These are phyloP conservation scores for Torulaspora quercuum DNA, from an alignment of 805 yeast genomes.

Conservation along the genomic window DNA sequence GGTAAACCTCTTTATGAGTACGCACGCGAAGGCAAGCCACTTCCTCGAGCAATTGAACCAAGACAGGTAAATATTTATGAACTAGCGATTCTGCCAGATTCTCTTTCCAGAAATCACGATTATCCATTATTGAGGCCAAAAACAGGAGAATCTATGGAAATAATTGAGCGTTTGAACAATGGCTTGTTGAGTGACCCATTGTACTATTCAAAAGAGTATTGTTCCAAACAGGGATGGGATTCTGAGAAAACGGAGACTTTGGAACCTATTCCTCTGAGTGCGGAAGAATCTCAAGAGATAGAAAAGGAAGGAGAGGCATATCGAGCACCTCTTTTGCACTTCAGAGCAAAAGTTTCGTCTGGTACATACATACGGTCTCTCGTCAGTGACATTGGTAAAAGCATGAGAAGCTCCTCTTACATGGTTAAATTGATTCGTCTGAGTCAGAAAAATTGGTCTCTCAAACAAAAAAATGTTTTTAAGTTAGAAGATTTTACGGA, in stretches of 20 bases:
- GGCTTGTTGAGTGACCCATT: conserved; percentile 62
- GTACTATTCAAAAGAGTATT: conserved; percentile 55
- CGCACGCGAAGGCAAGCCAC: conserved; percentile 80
- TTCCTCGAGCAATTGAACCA: conserved; percentile 78
- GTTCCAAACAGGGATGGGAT: conserved; percentile 43
- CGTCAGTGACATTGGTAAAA: conserved; percentile 82
- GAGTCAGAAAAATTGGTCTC: conserved; percentile 80
- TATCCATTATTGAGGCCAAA: conserved; percentile 46
- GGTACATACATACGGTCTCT: conserved; percentile 93
- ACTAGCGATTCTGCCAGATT: conserved; percentile 49
- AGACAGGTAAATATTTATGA: conserved; percentile 63
- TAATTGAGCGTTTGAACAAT: conserved; percentile 39
- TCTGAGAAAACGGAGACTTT: conserved; percentile 40
- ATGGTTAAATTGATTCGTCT: conserved; percentile 79
- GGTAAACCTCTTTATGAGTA: conserved; percentile 94
- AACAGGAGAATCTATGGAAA: conserved; percentile 26
- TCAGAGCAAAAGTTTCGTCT: conserved; percentile 78
- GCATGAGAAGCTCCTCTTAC: conserved; percentile 75
- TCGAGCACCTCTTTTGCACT: conserved; percentile 66
- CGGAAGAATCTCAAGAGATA: conserved; percentile 32
- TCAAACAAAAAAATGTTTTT: conserved; percentile 65
- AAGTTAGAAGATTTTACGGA: conserved; percentile 61
- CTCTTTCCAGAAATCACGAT: conserved; percentile 52
- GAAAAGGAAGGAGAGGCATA: conserved; percentile 39
- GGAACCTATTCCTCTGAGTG: conserved; percentile 40